Evolutionary conservation across 805 yeast genomes (phyloP).

Genomic region (Candida manassasensis): DNA sequence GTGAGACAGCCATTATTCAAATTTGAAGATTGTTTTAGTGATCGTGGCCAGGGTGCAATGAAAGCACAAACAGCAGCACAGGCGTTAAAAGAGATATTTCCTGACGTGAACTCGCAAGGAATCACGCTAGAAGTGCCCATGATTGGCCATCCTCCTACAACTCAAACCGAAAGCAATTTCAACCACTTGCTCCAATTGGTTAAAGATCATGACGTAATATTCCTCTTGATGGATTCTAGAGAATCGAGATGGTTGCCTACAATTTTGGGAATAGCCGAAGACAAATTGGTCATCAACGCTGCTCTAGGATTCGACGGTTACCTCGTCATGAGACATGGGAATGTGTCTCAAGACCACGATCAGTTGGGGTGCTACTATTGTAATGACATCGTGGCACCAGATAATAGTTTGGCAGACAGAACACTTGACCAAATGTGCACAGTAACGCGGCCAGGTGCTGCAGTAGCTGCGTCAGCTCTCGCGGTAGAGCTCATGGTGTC

Average conservation of each 20-base stretch:
- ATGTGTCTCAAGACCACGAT: slow-evolving; percentile 19
- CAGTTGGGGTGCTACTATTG: slow-evolving; percentile 90
- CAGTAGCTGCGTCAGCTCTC: slow-evolving; percentile 77
- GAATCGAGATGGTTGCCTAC: slow-evolving; percentile 99
- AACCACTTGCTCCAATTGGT: slow-evolving; percentile 50
- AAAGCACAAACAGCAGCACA: slow-evolving; percentile 80
- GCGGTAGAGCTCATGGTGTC: slow-evolving; percentile 83
- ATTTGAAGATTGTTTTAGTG: slow-evolving; percentile 74
- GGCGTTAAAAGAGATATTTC: slow-evolving; percentile 68
- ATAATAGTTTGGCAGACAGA: slow-evolving; percentile 79
- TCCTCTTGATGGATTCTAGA: slow-evolving; percentile 85
- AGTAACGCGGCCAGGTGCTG: slow-evolving; percentile 95
- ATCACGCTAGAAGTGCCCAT: slow-evolving; percentile 76
- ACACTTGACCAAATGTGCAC: slow-evolving; percentile 98
- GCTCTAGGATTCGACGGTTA: slow-evolving; percentile 95
- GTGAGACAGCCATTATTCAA: slow-evolving; percentile 87
- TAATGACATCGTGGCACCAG: slow-evolving; percentile 92
- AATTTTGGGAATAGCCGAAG: slow-evolving; percentile 59
- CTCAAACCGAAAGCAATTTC: slow-evolving; percentile 48
- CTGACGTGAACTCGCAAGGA: slow-evolving; percentile 67
- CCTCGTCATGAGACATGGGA: slow-evolving; percentile 91
- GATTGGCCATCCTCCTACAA: slow-evolving; percentile 85
- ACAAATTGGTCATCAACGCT: slow-evolving; percentile 80
- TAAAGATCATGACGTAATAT: slow-evolving; percentile 68
- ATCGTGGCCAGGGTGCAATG: slow-evolving; percentile 53